These are phyloP conservation scores for Boletus sensibilis DNA, from an alignment of 768 basidiomycete genomes.

Conservation along the genomic window DNA sequence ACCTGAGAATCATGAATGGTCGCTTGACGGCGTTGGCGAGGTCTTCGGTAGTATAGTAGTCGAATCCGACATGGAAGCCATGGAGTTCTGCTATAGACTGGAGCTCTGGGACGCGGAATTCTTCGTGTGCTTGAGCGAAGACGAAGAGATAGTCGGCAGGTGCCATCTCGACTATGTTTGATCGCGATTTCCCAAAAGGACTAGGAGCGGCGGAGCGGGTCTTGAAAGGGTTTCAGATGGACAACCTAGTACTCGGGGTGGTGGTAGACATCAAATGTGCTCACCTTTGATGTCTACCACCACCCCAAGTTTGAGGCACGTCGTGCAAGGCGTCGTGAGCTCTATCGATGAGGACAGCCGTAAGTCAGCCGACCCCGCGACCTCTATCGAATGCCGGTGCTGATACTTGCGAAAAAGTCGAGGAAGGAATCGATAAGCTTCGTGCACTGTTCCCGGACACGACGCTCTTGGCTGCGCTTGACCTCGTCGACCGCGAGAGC, in stretches of 20 bases:
- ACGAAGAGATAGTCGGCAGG: constrained; percentile 54
- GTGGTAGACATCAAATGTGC: background rate
- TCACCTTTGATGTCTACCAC: constrained; percentile 18
- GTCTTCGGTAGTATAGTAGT: constrained; percentile 41
- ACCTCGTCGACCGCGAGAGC: constrained; percentile 69
- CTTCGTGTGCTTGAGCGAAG: constrained; percentile 78
- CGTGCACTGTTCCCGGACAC: constrained; percentile 59
- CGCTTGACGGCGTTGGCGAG: constrained; percentile 46
- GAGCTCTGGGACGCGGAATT: constrained; percentile 85
- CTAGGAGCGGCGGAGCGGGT: background rate
- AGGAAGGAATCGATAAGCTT: constrained; percentile 56
- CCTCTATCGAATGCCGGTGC: background rate
- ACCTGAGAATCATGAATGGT: constrained; percentile 72
- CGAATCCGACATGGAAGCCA: constrained; percentile 57
- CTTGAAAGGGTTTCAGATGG: background rate
- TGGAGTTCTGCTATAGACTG: constrained; percentile 72
- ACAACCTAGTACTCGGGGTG: too few relatives aligned
- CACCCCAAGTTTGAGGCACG: constrained; percentile 21
- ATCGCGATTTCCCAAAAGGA: background rate
- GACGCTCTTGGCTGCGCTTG: constrained; percentile 66
- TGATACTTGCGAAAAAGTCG: constrained; percentile 33
- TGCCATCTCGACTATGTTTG: constrained; percentile 14
- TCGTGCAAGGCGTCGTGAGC: constrained; percentile 33
- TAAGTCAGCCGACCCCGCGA: constrained; percentile 17
- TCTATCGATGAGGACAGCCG: constrained; percentile 35